Base-by-base conservation (phyloP, 805 yeast genomes). In the Jamesozyma gamospora region DNA sequence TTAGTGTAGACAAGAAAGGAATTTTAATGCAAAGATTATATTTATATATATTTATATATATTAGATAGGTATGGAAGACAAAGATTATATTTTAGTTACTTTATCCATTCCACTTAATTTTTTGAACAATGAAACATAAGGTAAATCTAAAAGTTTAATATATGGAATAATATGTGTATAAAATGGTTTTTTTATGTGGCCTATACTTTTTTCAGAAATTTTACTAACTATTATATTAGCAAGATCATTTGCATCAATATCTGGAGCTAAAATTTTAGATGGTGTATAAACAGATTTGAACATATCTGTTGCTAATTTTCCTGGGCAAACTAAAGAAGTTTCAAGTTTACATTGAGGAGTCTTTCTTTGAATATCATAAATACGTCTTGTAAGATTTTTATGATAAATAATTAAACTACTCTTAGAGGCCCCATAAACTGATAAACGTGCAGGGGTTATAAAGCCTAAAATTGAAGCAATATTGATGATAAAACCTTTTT, bases 361-460 rank as follows among this genome's bases (percentile, higher is more conserved):
- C 8, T 21, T 8, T 0, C 28, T 15, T 3, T 18, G 14, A 3
- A 30, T n/a, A 6, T 27, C 12, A 10, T 15, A 4, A 6, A 82
- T 53, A 57, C 82, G 92, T 51, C 75, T 76, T 0, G 82, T 74
- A 28, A 90, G 62, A 1, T 90, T 77, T 55, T 84, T 94, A 56
- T 88, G 96, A 32, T 87, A 62, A 0, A 90, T 87, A 38, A 90
- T 75, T 24, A 85, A 60, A 0, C 94, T 96, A 0, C 94, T 79
- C 56, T 90, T 90, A 13, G 94, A 74, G 0, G 96, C 95, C 0
- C 95, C 95, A 54, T 90, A 90, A 0, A 82, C 82, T 40, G 76
- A 66, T 41, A 85, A 66, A 17, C 81, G 67, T 9, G 94, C 88
- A 0, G 96, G 96, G 0, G 92, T 72, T 67, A 83, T 70, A 46